Base-by-base conservation (phyloP, 2,329 filamentous ascomycete species). In the Fusarium torulosum region DNA sequence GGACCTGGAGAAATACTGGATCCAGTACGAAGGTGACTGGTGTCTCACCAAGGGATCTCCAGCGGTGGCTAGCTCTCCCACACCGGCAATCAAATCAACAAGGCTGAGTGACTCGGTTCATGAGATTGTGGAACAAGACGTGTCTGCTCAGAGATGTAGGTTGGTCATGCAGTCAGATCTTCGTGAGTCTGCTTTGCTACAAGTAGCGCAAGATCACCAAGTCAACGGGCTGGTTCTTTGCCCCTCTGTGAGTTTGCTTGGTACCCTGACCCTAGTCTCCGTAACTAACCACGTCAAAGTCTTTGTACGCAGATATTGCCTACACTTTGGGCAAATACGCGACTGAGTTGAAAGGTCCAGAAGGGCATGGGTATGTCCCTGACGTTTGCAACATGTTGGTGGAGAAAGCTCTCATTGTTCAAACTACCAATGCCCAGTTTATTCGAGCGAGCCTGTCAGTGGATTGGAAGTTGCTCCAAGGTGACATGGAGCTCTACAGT, bases 191-290 rank as follows among this genome's bases (percentile, higher is more conserved):
- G 31, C 42, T 19, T 29, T 53, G 3, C 9, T 53, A 3, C 1
- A 13, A 0, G 27, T 53, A 6, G 51, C 51, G 1, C 42, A 47
- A 8, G 37, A 53, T 31, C 51, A 53, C n/a, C 42, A 31, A 1
- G 51, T 53, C 21, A 53, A 53, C 5, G 19, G 19, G 2, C 37
- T 47, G n/a, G 27, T 31, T 15, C 35, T 53, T 29, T 29, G 29
- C 0, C 42, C 42, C 11, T 53, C 51, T 1, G 51, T 53, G 0
- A 47, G 51, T 38, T 4, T 4, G 1, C 37, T n/a, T 4, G 6
- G 0, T 23, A 4, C 1, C 8, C 2, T 1, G 0, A 7, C 8
- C n/a, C 7, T 17, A 11, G 7, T 5, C 7, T 14, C 8, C 3
- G 1, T 2, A 5, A 4, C 23, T 2, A 33, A 37, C 44, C 19